Evolutionary conservation across 352 stramenopile genomes (phyloP).

Genomic region (Globisporangium acanthophoron): DNA sequence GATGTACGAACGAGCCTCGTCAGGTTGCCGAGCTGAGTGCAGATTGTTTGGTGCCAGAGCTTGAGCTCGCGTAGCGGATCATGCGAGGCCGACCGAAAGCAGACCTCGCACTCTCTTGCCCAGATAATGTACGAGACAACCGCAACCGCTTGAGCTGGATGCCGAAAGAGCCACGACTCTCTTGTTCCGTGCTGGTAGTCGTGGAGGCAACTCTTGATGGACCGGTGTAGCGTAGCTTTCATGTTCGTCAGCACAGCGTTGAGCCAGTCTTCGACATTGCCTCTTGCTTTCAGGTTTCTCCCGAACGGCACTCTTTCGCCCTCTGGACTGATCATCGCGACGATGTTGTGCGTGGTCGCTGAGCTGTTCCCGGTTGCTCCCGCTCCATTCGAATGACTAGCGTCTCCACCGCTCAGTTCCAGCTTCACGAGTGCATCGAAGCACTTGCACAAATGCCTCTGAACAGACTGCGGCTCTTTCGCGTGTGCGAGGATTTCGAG

Average conservation of each 20-base stretch:
- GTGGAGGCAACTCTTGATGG: slow-evolving; percentile 71
- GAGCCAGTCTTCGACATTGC: slow-evolving; percentile 88
- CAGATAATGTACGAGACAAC: slow-evolving; percentile 89
- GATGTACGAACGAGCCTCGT: slow-evolving; percentile 59
- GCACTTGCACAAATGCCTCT: slow-evolving; percentile 78
- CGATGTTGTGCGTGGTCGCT: slow-evolving; percentile 43
- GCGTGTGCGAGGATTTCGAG: slow-evolving; percentile 80
- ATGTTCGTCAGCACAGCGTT: slow-evolving; percentile 70
- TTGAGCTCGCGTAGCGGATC: slow-evolving; percentile 46
- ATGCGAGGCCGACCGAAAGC: slow-evolving; percentile 43
- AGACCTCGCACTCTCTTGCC: slow-evolving; percentile 64
- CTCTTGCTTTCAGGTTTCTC: slow-evolving; percentile 69
- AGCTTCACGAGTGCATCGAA: slow-evolving; percentile 80
- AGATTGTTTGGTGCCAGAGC: slow-evolving; percentile 69
- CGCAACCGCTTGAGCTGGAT: slow-evolving; percentile 88
- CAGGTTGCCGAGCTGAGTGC: slow-evolving; percentile 53
- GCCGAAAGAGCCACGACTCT: slow-evolving; percentile 81
- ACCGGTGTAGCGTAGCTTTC: slow-evolving; percentile 56
- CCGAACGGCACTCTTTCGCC: slow-evolving; percentile 75
- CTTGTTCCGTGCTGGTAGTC: slow-evolving; percentile 85
- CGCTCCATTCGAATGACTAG: background rate
- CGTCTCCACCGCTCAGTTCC: slow-evolving; percentile 64
- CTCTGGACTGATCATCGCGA: slow-evolving; percentile 78
- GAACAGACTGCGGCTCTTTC: slow-evolving; percentile 71
- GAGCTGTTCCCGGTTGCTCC: background rate